Percentiles rank a stretch among this genome's conserved stretches.
These are phyloP conservation scores for Pueraria montana DNA, from an alignment of 306 rosid species.

Conservation along the genomic window DNA sequence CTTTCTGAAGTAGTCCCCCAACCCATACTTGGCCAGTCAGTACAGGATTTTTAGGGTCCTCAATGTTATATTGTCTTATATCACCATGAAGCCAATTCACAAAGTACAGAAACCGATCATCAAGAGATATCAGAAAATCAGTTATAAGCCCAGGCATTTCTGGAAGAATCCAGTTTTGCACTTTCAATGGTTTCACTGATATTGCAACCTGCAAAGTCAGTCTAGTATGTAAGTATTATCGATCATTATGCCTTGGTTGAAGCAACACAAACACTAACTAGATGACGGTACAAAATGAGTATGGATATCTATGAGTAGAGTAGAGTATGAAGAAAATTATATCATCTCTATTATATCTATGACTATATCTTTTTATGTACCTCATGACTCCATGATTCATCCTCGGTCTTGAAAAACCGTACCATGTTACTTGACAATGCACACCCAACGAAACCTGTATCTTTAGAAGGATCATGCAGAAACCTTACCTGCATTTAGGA, in stretches of 20 bases:
- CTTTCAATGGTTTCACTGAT: conserved; percentile 71
- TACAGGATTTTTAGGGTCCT: conserved; percentile 70
- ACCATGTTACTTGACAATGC: conserved; percentile 82
- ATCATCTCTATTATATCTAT: not conserved
- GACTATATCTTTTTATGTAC: conserved; percentile 36
- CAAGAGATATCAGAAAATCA: conserved; percentile 78
- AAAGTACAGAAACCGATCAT: conserved; percentile 76
- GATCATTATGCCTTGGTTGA: not conserved
- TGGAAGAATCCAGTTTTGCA: conserved; percentile 80
- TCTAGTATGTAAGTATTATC: not conserved
- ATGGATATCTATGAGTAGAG: not conserved
- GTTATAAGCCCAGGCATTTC: conserved; percentile 87
- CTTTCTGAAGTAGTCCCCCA: conserved; percentile 76
- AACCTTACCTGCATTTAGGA: conserved; percentile 65
- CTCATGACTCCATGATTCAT: conserved; percentile 83
- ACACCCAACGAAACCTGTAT: conserved; percentile 76
- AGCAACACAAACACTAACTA: not conserved
- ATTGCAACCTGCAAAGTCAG: conserved; percentile 63
- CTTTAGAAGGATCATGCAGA: conserved; percentile 85
- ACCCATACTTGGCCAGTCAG: conserved; percentile 77
- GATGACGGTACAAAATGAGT: not conserved
- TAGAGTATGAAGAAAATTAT: not conserved
- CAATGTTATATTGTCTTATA: conserved; percentile 77
- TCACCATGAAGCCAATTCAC: conserved; percentile 91
- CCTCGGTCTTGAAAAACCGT: conserved; percentile 68